These are phyloP conservation scores for Podila clonocystis DNA, from an alignment of 192 early-diverging fungal species.

Conservation along the genomic window DNA sequence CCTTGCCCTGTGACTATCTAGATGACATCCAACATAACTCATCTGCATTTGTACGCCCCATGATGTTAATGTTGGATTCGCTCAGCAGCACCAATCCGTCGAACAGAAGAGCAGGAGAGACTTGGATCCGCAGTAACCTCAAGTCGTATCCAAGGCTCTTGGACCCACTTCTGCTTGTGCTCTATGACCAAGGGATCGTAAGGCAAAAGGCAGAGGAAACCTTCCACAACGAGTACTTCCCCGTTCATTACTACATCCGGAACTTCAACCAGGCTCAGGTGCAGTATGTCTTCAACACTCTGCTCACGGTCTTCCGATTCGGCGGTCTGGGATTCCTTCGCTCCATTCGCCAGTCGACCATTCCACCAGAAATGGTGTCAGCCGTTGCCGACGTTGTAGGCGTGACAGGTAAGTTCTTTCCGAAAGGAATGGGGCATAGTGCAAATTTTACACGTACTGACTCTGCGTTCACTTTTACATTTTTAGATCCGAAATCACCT, in stretches of 20 bases:
- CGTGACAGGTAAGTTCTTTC: constrained; percentile 12
- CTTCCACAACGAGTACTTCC: constrained; percentile 51
- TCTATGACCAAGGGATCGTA: constrained; percentile 60
- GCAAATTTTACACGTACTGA: background rate
- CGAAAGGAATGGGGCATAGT: no score
- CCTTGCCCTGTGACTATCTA: background rate
- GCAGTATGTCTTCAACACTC: constrained; percentile 69
- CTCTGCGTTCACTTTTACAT: background rate
- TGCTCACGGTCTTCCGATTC: constrained; percentile 61
- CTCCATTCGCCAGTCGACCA: constrained; percentile 52
- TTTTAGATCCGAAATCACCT: constrained; percentile 25
- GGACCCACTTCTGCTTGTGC: constrained; percentile 63
- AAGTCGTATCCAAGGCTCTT: constrained; percentile 67
- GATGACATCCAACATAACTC: constrained; percentile 51
- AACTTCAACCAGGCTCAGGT: constrained; percentile 76
- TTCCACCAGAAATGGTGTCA: constrained; percentile 21
- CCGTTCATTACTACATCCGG: constrained; percentile 60
- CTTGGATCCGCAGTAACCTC: constrained; percentile 75
- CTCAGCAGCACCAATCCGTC: constrained; percentile 63
- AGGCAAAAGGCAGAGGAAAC: constrained; percentile 34
- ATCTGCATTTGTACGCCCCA: constrained; percentile 73
- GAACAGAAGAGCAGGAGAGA: constrained; percentile 69
- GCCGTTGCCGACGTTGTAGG: constrained; percentile 27
- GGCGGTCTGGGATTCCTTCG: constrained; percentile 64
- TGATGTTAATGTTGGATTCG: constrained; percentile 84